Evolutionary conservation across 108 stramenopile species (phyloP), one percentile per base, ranked within the genome.

Genomic region (Asterionellopsis glacialis): DNA sequence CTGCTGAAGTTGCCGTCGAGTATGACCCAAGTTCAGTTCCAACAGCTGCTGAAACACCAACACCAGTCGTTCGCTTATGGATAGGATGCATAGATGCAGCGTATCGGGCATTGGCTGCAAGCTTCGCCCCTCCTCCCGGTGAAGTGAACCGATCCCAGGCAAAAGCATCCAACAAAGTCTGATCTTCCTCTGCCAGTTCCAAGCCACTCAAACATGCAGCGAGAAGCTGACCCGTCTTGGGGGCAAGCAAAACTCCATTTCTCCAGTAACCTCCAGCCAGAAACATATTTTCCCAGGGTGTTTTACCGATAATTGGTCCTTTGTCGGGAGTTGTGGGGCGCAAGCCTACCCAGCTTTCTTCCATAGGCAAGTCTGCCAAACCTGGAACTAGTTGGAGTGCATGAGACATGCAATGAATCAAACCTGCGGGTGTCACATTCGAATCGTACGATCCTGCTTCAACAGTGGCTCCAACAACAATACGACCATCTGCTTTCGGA

Each of bases 191-290:
- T 14, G 67, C 26, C 24, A 87, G 13, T 16, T 47, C 21, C 10
- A 39, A 28, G 15, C 70, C 74, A 70, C 78, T 69, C 53, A 83
- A 74, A 18, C 76, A 54, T 12, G 59, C 47, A 0, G 75, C 83
- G 0, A 84, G 14, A 24, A 93, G 59, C 43, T 88, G 77, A 21
- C 83, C 88, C 7, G 94, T 91, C 59, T 92, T 90, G 27, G 96
- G 96, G 43, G 94, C 93, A 48, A 96, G 63, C 28, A 96, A 64
- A 5, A 96, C 93, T 15, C 96, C 96, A 68, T 96, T 96, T 18
- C 96, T 73, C 96, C 96, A 96, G 59, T 96, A 95, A 9, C 96
- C 96, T 10, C 96, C 96, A 10, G 94, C 94, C 49, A 95, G 43
- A 49, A 67, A 95, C 12, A 96, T 64, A 65, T 90, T 91, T 11